Evolutionary conservation across 768 basidiomycete genomes (phyloP).

Genomic region (Obba rivulosa): DNA sequence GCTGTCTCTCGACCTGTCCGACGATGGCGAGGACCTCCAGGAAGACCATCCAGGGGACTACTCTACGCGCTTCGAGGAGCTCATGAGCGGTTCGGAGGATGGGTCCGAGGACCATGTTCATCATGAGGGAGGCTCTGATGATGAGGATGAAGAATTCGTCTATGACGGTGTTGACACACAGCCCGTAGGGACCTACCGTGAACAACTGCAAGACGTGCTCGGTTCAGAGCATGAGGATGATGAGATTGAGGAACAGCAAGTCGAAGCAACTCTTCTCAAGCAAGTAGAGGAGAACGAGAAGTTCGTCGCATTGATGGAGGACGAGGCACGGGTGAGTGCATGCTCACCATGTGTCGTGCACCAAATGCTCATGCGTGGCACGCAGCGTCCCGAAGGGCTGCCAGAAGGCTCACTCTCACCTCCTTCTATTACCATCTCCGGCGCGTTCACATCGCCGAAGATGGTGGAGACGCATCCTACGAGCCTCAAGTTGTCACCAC

Average conservation of each 20-base stretch:
- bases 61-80: slow-evolving; percentile 63
- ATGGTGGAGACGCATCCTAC: slow-evolving; percentile 31
- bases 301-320: slow-evolving; percentile 21
- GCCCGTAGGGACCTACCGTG: slow-evolving; percentile 50
- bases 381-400: slow-evolving; percentile 31
- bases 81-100: slow-evolving; percentile 41
- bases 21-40: slow-evolving; percentile 39
- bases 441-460: slow-evolving; percentile 34
- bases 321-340: slow-evolving; percentile 29
- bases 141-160: slow-evolving; percentile 60
- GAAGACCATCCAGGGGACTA: slow-evolving; percentile 49
- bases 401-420: slow-evolving; percentile 27
- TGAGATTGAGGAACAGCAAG: slow-evolving; percentile 39
- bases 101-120: slow-evolving; percentile 14
- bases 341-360: slow-evolving; percentile 11
- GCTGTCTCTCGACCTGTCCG: slow-evolving; percentile 29
- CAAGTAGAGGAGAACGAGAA: slow-evolving; percentile 32
- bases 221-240: slow-evolving; percentile 56
- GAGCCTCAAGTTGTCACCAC: slow-evolving; percentile 38
- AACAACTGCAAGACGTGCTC: slow-evolving; percentile 68
- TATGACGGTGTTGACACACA: slow-evolving; percentile 66
- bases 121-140: slow-evolving; percentile 36
- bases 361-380: slow-evolving; percentile 21
- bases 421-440: slow-evolving; percentile 15
- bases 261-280: slow-evolving; percentile 40